These are phyloP conservation scores for Magnaporthiopsis incrustans DNA, from an alignment of 2,329 filamentous ascomycete species.

Conservation along the genomic window DNA sequence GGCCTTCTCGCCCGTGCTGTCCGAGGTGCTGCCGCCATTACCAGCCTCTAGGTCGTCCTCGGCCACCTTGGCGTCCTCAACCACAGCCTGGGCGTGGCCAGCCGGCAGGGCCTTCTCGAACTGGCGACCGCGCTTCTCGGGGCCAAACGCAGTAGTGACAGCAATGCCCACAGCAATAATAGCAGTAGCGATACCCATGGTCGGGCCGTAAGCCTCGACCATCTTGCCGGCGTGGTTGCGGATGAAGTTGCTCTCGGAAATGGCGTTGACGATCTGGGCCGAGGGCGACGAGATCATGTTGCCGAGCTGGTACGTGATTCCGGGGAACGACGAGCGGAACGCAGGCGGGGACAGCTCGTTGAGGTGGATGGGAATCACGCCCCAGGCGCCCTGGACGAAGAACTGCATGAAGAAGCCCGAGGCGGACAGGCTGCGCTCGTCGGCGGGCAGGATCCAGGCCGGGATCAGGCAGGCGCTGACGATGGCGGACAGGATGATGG, in stretches of 20 bases:
- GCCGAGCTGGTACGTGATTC: slow-evolving; percentile 68
- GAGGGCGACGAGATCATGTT: slow-evolving; percentile 64
- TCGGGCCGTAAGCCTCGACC: slow-evolving; percentile 64
- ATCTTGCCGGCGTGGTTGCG: slow-evolving; percentile 42
- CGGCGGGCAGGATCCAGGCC: slow-evolving; percentile 61
- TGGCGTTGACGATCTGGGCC: slow-evolving; percentile 67
- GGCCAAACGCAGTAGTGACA: slow-evolving; percentile 60
- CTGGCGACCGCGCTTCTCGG: slow-evolving; percentile 62
- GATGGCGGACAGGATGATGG: slow-evolving; percentile 54
- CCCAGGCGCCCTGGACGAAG: slow-evolving; percentile 71
- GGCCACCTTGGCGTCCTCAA: slow-evolving; percentile 7
- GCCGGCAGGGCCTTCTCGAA: slow-evolving; percentile 49
- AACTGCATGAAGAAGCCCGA: slow-evolving; percentile 63
- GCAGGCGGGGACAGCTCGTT: slow-evolving; percentile 68
- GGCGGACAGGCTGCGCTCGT: slow-evolving; percentile 50
- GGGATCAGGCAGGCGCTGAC: slow-evolving; percentile 57
- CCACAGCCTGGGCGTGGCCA: slow-evolving; percentile 23
- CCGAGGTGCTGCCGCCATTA: not conserved
- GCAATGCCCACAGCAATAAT: slow-evolving; percentile 67
- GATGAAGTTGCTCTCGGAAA: slow-evolving; percentile 58
- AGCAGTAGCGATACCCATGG: slow-evolving; percentile 68
- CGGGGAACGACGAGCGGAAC: slow-evolving; percentile 68
- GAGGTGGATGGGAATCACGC: slow-evolving; percentile 66
- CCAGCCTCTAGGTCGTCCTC: slow-evolving; percentile 10
- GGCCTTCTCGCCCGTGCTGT: not conserved